Evolutionary conservation across 2,329 filamentous ascomycete species (phyloP).

Genomic region (Rutstroemia sp.): DNA sequence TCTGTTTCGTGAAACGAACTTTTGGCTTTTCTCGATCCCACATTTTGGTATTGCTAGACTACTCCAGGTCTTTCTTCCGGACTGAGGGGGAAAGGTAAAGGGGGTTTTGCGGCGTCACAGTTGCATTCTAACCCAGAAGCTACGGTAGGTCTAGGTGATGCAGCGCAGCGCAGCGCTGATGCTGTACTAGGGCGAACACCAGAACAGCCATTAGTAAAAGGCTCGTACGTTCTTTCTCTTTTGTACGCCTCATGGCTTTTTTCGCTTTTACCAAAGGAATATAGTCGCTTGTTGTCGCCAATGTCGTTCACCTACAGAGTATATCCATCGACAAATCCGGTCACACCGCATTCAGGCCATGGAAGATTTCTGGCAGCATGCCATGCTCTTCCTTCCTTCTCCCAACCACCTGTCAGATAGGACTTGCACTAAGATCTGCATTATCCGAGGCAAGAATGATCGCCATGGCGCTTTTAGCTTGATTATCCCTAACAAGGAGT

Average conservation of each 20-base stretch:
- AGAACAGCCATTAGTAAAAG: no score
- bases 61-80: constrained; percentile 8
- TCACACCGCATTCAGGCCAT: constrained; percentile 2
- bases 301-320: not conserved
- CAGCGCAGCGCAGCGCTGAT: not conserved
- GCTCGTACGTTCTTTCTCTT: not conserved
- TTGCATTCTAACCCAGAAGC: not conserved
- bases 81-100: constrained; percentile 5
- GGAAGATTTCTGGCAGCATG: constrained; percentile 1
- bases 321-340: not conserved
- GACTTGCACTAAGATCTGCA: constrained; percentile 19
- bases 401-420: constrained; percentile 19
- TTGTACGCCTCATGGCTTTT: not conserved
- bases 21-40: not conserved
- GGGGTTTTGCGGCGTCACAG: constrained; percentile 9
- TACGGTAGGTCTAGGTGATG: no score
- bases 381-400: constrained; percentile 8
- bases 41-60: constrained; percentile 1
- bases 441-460: constrained; percentile 26
- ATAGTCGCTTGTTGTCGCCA: not conserved
- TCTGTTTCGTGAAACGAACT: not conserved
- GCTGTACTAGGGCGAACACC: not conserved
- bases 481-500: constrained; percentile 15
- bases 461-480: constrained; percentile 26
- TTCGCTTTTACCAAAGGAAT: not conserved